Conservation (phyloP, 2,329 filamentous ascomycete species). For the Calonectria pseudoreteaudii region DNA sequence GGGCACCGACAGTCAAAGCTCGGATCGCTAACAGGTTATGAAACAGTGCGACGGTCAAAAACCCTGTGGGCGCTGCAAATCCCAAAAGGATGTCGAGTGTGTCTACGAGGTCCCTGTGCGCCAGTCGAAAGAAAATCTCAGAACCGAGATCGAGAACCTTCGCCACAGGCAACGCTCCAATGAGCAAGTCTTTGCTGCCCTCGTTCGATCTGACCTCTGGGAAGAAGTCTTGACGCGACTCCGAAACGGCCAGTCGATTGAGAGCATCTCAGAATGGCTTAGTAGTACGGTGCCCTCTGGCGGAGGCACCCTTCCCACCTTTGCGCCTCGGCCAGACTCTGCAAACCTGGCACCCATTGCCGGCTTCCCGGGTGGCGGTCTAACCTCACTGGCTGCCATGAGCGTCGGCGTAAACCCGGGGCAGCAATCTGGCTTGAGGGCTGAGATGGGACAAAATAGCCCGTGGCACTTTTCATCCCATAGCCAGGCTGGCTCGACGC, state of each 20-base stretch:
- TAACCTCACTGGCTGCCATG: slow-evolving; percentile 46
- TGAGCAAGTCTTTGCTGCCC: slow-evolving; percentile 67
- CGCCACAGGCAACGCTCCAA: slow-evolving; percentile 65
- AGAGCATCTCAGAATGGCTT: slow-evolving; percentile 68
- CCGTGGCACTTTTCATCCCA: slow-evolving; percentile 62
- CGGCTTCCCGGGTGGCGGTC: slow-evolving; percentile 44
- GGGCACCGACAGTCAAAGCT: background rate
- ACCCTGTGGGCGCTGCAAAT: slow-evolving; percentile 67
- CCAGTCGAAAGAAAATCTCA: slow-evolving; percentile 72
- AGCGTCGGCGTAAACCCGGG: slow-evolving; percentile 47
- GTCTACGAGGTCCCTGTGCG: slow-evolving; percentile 72
- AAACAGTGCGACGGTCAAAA: slow-evolving; percentile 68
- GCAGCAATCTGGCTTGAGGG: slow-evolving; percentile 46
- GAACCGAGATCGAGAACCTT: slow-evolving; percentile 69
- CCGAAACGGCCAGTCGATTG: slow-evolving; percentile 65
- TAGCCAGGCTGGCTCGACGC: slow-evolving; percentile 59
- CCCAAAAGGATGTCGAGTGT: slow-evolving; percentile 67
- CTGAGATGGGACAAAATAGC: slow-evolving; percentile 58
- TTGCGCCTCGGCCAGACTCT: slow-evolving; percentile 36
- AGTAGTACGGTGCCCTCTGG: slow-evolving; percentile 46
- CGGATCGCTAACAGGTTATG: slow-evolving; percentile 27
- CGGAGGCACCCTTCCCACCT: slow-evolving; percentile 45
- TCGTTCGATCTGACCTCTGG: slow-evolving; percentile 62
- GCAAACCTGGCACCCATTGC: slow-evolving; percentile 37
- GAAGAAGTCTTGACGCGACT: slow-evolving; percentile 67